Percentiles rank a stretch among this genome's conserved stretches.
phyloP scores from a whole-genome alignment of 108 stramenopile species.

The Schizochytrium sp. region DNA sequence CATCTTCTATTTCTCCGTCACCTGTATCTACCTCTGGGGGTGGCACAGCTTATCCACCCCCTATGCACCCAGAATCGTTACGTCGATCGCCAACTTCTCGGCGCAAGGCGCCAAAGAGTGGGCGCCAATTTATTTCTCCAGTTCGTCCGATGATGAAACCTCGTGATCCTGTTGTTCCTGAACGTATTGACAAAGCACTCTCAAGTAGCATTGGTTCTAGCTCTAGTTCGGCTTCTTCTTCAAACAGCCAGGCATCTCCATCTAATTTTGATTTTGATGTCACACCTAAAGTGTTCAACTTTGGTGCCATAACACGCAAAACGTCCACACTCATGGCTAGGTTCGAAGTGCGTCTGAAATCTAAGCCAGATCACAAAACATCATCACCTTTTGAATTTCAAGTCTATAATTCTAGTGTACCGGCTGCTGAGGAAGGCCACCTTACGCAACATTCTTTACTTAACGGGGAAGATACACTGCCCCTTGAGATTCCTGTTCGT shows the following conservation, averaged over 20 bases:
- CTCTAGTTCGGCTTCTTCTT: neutral
- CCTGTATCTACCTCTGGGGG: too few species aligned
- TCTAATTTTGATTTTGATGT: conserved; percentile 30
- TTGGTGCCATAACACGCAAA: neutral
- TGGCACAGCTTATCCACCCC: too few species aligned
- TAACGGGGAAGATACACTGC: neutral
- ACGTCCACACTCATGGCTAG: neutral
- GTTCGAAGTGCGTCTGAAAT: neutral
- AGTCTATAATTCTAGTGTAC: neutral
- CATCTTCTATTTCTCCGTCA: too few species aligned
- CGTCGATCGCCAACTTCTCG: too few species aligned
- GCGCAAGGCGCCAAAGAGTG: too few species aligned
- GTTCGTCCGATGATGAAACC: too few species aligned
- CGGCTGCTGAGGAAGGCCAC: neutral
- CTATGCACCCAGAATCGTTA: too few species aligned
- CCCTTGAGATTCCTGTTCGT: neutral
- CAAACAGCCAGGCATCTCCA: neutral
- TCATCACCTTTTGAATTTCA: neutral
- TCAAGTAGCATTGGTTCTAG: neutral
- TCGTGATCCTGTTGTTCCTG: too few species aligned
- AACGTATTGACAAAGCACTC: too few species aligned
- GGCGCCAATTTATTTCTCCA: too few species aligned
- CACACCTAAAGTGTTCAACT: conserved; percentile 31
- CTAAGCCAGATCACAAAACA: neutral
- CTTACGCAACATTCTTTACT: neutral